Percentiles rank a stretch among this genome's conserved stretches.
These are phyloP conservation scores for Colletotrichum sp. DNA, from an alignment of 2,329 filamentous ascomycete genomes.

Conservation along the genomic window DNA sequence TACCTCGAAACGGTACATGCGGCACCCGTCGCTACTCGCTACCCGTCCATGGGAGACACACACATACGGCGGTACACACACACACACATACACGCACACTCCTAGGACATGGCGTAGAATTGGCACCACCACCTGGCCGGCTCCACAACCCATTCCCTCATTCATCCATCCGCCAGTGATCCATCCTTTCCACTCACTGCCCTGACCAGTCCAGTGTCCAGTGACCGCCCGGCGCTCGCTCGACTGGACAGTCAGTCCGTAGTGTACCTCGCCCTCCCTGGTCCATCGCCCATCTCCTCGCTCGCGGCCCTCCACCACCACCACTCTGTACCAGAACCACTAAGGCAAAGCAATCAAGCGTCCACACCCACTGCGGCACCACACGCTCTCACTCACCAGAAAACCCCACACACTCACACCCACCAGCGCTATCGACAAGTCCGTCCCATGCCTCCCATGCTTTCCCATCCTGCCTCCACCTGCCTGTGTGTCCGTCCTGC, in stretches of 20 bases:
- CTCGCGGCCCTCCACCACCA: not conserved
- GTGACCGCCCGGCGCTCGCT: not conserved
- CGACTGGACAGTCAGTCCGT: not conserved
- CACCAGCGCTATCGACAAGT: constrained; percentile 17
- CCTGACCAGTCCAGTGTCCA: not conserved
- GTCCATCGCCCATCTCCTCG: not conserved
- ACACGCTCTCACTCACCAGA: not conserved
- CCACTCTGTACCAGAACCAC: not conserved
- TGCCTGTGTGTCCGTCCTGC: not conserved
- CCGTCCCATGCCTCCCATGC: constrained; percentile 5
- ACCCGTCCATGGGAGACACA: not conserved
- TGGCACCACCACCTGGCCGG: constrained; percentile 8
- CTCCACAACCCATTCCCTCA: constrained; percentile 10
- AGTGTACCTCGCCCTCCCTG: not conserved
- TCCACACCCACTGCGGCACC: constrained; percentile 1
- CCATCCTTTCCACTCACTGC: not conserved
- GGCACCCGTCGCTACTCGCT: not conserved
- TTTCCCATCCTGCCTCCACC: not conserved
- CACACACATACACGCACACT: not conserved
- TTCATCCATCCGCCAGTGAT: not conserved
- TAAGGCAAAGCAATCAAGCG: not conserved
- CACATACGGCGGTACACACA: not conserved
- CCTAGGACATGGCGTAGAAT: not conserved
- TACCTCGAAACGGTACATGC: not conserved
- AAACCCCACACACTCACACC: not conserved